phyloP scores from a whole-genome alignment of 1,284 basidiomycete genomes.

The Trichosporon coremiiforme region DNA sequence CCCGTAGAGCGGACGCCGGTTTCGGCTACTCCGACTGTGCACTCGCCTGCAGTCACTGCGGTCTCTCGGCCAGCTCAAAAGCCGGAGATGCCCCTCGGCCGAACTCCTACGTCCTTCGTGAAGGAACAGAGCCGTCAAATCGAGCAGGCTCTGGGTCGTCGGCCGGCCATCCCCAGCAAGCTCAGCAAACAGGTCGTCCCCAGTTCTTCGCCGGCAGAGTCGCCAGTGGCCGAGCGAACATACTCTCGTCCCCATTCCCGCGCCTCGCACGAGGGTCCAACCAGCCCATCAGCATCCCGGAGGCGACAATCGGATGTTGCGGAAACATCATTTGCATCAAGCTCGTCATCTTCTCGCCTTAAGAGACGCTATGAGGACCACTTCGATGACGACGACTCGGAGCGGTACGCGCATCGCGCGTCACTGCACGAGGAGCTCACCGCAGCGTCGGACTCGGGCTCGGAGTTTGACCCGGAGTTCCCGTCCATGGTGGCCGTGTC shows the following conservation, averaged over 20 bases:
- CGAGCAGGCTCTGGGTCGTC: conserved; percentile 4
- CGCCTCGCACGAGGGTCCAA: background rate
- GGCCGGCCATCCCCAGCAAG: conserved; percentile 1
- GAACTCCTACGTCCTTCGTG: background rate
- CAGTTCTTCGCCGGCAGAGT: background rate
- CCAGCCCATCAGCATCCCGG: background rate
- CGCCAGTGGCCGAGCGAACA: background rate
- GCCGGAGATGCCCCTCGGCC: background rate
- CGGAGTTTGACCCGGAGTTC: conserved; percentile 30
- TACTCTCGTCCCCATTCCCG: background rate
- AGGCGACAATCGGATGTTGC: background rate
- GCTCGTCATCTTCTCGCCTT: conserved; percentile 5
- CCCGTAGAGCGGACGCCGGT: background rate
- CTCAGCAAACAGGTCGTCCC: conserved; percentile 6
- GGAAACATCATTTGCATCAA: background rate
- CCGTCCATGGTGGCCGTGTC: conserved; percentile 69
- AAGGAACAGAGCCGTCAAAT: conserved; percentile 5
- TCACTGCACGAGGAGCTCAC: conserved; percentile 27
- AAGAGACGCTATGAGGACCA: conserved; percentile 17
- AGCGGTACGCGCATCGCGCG: conserved; percentile 7
- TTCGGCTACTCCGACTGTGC: background rate
- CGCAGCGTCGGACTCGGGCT: conserved; percentile 28
- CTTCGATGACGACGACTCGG: background rate
- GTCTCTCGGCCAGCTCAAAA: background rate
- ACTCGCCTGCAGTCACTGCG: background rate